These are phyloP conservation scores for Wickerhamiella bombiphila DNA, from an alignment of 805 yeast species.

Conservation along the genomic window DNA sequence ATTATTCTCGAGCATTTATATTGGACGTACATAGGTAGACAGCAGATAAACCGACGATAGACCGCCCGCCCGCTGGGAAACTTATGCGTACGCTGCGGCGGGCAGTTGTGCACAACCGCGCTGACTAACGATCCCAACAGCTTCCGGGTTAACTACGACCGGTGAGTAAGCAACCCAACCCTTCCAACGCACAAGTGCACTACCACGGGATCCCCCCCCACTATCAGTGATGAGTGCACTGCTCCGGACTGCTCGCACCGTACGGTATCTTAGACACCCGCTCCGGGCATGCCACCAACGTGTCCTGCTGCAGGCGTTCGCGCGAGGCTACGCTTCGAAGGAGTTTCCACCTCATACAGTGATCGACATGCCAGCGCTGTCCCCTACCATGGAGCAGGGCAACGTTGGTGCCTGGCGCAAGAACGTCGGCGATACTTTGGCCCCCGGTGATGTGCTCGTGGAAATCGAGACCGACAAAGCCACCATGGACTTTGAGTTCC, in stretches of 20 bases:
- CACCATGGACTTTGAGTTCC: constrained; percentile 95
- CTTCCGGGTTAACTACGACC: too few relatives aligned
- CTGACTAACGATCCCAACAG: too few relatives aligned
- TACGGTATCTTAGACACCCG: constrained; percentile 5
- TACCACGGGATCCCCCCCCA: too few relatives aligned
- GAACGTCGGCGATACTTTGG: constrained; percentile 70
- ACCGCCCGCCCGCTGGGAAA: too few relatives aligned
- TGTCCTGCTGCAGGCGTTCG: constrained; percentile 14
- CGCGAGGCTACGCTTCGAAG: constrained; percentile 27
- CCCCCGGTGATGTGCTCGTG: constrained; percentile 89
- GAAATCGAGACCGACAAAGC: constrained; percentile 98
- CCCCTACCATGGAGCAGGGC: constrained; percentile 99
- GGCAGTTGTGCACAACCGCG: too few relatives aligned
- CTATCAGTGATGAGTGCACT: constrained; percentile 10
- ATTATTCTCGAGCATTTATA: neutral
- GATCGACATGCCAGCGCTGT: constrained; percentile 94
- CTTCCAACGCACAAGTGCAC: too few relatives aligned
- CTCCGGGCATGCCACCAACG: constrained; percentile 7
- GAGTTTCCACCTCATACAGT: constrained; percentile 68
- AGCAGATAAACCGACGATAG: too few relatives aligned
- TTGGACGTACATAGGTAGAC: too few relatives aligned
- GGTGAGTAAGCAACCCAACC: too few relatives aligned
- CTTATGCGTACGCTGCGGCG: too few relatives aligned
- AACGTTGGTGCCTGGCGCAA: constrained; percentile 82
- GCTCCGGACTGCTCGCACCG: constrained; percentile 13